Base-by-base conservation (phyloP, 192 early-diverging fungal genomes). In the Entomortierella beljakovae region DNA sequence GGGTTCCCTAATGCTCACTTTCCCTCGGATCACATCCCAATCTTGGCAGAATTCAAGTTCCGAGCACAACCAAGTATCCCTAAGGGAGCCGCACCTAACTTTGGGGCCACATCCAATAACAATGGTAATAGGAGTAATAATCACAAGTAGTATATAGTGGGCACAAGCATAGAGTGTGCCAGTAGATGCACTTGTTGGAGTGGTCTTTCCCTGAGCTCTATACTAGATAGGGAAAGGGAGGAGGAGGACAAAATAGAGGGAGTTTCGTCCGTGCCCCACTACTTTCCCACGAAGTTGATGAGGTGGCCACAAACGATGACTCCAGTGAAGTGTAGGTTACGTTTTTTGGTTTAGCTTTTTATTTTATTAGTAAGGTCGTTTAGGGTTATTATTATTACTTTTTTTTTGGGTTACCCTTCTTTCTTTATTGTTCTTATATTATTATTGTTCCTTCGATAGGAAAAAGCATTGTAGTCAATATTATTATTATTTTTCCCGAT, bases 1-100 rank as follows among this genome's bases (percentile, higher is more conserved):
- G 96, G 98, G 15, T 97, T 98, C 82, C 98, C 98, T 18, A 97
- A 96, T 63, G 85, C 92, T 1, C 95, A 99, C 73, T 89, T 91
- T 60, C 92, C 93, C 6, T 94, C 93, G 18, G 93, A 94, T 66
- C 92, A 94, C 67, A 89, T 94, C 28, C 87, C 89, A 13, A 86
- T 94, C 50, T 82, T 92, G 84, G 87, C 90, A 8, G 91, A 94
- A 80, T 89, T 94, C 83, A 90, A 88, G 66, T 90, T 89, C 84
- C 80, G 75, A 56, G 80, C 80, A 37, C 81, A 55, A 55, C 54
- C 68, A 64, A 70, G 61, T 37, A 46, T 46, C 15, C 63, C 71
- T 34, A 84, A 69, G 31, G 57, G 69, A 22, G 58, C 68, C 6
- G 35, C 77, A 23, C 70, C 70, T 40, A 71, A 71, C 75, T 69